Conservation (phyloP, 169 alveolate species). For the Babesia bigemina region DNA sequence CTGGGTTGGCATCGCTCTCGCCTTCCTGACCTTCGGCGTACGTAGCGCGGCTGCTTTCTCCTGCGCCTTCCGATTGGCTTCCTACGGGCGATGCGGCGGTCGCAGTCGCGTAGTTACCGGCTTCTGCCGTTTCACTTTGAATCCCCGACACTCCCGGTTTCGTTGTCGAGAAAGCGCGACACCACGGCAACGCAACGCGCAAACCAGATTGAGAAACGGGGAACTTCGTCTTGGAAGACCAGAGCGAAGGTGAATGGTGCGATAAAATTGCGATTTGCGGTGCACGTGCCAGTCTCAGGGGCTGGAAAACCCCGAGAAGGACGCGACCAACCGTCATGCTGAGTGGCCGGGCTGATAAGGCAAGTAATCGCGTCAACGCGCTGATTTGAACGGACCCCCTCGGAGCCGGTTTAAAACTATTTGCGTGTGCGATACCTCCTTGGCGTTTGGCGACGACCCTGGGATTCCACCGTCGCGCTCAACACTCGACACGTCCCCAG, state of each 20-base stretch:
- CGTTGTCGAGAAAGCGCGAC: conserved; percentile 9
- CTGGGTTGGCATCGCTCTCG: not conserved
- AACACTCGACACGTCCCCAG: no score
- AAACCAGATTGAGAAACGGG: not conserved
- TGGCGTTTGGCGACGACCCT: no score
- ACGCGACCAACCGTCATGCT: not conserved
- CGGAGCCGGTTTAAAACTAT: no score
- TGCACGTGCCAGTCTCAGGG: not conserved
- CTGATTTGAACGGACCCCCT: no score
- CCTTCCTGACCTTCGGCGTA: not conserved
- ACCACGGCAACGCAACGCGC: not conserved
- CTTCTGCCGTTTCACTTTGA: not conserved
- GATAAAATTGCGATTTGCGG: not conserved
- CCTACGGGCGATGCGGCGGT: no score
- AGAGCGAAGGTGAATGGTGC: not conserved
- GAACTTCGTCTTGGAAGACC: not conserved
- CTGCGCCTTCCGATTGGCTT: not conserved
- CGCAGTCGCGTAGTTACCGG: no score
- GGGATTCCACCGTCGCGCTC: no score
- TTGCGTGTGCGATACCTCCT: no score
- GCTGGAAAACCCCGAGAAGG: not conserved
- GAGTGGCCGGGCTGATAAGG: not conserved
- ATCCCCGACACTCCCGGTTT: not conserved
- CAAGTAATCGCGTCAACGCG: no score
- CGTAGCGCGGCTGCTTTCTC: not conserved